Conservation (phyloP, 176 grass and related monocot genomes). For the Chrysopogon serrulatus region DNA sequence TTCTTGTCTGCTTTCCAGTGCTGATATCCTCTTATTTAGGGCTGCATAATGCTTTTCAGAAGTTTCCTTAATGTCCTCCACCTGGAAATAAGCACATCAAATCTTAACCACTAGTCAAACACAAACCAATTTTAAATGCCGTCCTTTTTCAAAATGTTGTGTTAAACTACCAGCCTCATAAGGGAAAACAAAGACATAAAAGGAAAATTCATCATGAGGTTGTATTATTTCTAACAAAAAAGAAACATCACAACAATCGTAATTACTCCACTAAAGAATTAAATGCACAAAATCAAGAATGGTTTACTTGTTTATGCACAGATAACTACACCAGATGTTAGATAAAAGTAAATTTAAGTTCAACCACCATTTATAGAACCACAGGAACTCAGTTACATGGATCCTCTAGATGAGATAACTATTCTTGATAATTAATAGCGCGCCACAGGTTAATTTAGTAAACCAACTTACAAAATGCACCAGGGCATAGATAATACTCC, state of each 20-base stretch:
- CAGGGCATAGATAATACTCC: neutral
- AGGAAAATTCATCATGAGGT: neutral
- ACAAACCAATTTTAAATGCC: neutral
- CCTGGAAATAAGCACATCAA: conserved; percentile 49
- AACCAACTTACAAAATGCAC: neutral
- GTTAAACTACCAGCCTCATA: neutral
- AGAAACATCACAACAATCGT: conserved; percentile 13
- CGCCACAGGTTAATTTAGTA: neutral
- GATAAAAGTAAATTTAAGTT: neutral
- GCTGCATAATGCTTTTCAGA: conserved; percentile 45
- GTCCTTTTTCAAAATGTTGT: neutral
- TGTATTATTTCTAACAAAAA: neutral
- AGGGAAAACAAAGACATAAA: conserved; percentile 1
- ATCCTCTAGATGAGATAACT: neutral
- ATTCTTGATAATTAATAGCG: neutral
- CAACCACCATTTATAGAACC: neutral
- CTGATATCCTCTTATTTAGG: conserved; percentile 45
- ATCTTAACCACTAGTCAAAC: conserved; percentile 14
- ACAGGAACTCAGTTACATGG: neutral
- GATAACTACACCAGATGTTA: neutral
- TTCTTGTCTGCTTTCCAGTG: conserved; percentile 52
- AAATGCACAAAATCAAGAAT: conserved; percentile 27
- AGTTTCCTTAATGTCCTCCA: conserved; percentile 49
- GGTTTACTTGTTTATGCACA: conserved; percentile 2
- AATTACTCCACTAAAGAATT: neutral